Evolutionary conservation across 345 rosid species (phyloP).

Genomic region (Isatis tinctoria): DNA sequence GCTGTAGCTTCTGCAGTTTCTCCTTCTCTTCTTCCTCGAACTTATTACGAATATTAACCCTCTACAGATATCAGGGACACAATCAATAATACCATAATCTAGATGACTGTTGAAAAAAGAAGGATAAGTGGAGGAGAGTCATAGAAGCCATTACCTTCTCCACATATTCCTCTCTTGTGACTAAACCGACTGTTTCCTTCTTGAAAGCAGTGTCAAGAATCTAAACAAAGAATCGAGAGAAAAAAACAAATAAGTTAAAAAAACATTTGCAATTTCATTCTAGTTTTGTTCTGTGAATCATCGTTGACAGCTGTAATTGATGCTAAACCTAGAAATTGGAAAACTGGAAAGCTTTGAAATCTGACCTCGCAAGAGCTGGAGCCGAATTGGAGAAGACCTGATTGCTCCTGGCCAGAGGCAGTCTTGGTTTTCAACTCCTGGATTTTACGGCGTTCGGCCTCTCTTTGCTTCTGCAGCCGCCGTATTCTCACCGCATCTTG

Average conservation of each 20-base stretch:
- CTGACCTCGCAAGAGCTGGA: constrained; percentile 91
- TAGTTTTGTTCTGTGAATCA: neutral
- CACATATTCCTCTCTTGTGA: constrained; percentile 94
- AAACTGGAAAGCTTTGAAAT: neutral
- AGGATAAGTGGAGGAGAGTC: neutral
- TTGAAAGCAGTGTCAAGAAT: constrained; percentile 97
- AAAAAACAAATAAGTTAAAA: neutral
- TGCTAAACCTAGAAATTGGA: constrained; percentile 7
- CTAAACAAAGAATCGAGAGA: constrained; percentile 33
- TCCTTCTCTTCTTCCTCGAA: constrained; percentile 98
- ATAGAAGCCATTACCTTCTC: constrained; percentile 64
- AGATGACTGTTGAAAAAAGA: neutral
- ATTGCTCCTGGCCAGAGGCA: constrained; percentile 71
- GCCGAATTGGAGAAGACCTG: constrained; percentile 98
- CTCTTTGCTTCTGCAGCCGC: constrained; percentile 96
- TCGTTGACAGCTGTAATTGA: too few relatives aligned
- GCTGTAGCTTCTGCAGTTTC: constrained; percentile 83
- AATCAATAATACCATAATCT: neutral
- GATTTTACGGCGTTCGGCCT: constrained; percentile 93
- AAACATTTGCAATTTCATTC: neutral
- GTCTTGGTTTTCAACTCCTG: constrained; percentile 91
- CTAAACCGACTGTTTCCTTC: constrained; percentile 97
- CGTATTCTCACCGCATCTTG: constrained; percentile 99
- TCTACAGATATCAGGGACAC: constrained; percentile 34
- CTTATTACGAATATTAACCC: constrained; percentile 90